Percentiles rank a stretch among this genome's conserved stretches.
phyloP scores from a whole-genome alignment of 495 filamentous ascomycete genomes.

The Polyplosphaeria fusca region DNA sequence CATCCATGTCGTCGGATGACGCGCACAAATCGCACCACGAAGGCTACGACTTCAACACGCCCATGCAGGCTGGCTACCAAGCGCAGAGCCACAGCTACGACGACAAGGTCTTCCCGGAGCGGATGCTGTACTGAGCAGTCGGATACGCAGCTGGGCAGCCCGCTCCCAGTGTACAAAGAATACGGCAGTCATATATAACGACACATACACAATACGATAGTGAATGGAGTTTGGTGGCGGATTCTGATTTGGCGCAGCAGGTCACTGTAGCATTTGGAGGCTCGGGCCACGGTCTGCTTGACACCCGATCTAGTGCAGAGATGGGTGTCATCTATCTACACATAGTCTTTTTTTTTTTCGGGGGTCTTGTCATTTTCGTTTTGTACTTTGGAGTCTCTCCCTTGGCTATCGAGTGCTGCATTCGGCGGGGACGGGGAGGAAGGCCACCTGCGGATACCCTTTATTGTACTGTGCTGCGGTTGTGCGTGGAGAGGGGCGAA shows the following conservation, averaged over 20 bases:
- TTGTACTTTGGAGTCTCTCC: too few relatives aligned
- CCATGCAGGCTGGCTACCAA: constrained; percentile 17
- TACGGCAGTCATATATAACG: constrained; percentile 1
- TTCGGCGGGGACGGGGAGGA: not conserved
- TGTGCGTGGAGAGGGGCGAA: too few relatives aligned
- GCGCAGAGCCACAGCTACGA: constrained; percentile 16
- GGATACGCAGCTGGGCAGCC: too few relatives aligned
- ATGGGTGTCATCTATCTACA: constrained; percentile 9
- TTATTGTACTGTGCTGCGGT: constrained; percentile 11
- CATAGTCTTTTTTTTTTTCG: constrained; percentile 2
- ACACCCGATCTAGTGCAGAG: constrained; percentile 28
- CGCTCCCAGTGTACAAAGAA: constrained; percentile 8
- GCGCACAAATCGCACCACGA: constrained; percentile 9
- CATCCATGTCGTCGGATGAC: constrained; percentile 25
- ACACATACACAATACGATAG: constrained; percentile 15
- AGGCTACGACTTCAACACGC: constrained; percentile 31
- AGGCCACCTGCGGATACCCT: constrained; percentile 8
- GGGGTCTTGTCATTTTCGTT: not conserved
- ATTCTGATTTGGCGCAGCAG: constrained; percentile 2
- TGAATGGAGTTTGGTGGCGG: constrained; percentile 14
- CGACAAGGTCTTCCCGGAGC: constrained; percentile 35
- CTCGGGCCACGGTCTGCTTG: not conserved
- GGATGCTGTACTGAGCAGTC: constrained; percentile 31
- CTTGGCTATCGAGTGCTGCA: not conserved
- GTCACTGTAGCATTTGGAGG: constrained; percentile 10